Conservation (phyloP, 176 grass and related monocot species). For the Avena sativa region DNA sequence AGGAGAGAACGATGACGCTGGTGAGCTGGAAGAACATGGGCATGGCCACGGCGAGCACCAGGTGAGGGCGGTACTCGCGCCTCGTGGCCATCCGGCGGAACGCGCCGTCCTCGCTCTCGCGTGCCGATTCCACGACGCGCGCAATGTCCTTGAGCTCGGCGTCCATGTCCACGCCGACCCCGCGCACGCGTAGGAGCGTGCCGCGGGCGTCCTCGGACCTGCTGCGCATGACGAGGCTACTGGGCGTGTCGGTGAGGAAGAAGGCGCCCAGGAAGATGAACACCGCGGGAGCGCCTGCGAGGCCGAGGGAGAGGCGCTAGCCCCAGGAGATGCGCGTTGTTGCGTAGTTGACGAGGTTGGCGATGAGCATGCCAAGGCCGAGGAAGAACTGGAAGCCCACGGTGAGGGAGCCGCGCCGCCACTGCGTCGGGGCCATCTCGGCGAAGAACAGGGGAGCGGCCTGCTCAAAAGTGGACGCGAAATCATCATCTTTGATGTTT, state of each 20-base stretch:
- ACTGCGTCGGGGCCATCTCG: constrained; percentile 71
- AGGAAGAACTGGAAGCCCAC: constrained; percentile 82
- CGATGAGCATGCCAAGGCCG: constrained; percentile 48
- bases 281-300: constrained; percentile 63
- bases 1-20: constrained; percentile 69
- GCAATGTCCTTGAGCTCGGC: constrained; percentile 64
- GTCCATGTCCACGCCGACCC: constrained; percentile 63
- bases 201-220: constrained; percentile 49
- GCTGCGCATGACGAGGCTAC: constrained; percentile 71
- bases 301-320: constrained; percentile 86
- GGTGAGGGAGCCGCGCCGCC: constrained; percentile 61
- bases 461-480: neutral
- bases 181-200: constrained; percentile 64
- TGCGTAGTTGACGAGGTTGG: constrained; percentile 68
- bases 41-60: constrained; percentile 75
- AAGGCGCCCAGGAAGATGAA: constrained; percentile 66
- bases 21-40: constrained; percentile 89
- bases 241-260: constrained; percentile 81
- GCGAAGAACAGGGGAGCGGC: constrained; percentile 63
- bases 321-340: constrained; percentile 55
- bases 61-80: constrained; percentile 77
- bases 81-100: constrained; percentile 55
- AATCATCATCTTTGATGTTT: neutral
- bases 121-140: constrained; percentile 39
- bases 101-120: constrained; percentile 58